Conservation (phyloP, 805 yeast species). For the Kuraishia molischiana region DNA sequence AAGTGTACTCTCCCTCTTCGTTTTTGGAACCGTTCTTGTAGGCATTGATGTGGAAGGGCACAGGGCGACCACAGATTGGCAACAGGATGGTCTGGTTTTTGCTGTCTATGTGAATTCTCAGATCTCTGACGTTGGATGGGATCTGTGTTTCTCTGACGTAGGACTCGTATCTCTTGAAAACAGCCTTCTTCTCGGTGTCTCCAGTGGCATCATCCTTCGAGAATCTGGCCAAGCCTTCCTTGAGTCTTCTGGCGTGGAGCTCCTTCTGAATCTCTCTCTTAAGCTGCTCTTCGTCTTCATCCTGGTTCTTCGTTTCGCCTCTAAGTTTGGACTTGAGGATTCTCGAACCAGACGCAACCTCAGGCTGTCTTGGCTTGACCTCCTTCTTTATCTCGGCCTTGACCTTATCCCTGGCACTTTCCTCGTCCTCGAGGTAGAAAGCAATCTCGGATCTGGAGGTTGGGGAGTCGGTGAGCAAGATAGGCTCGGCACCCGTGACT, state of each 20-base stretch:
- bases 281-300: constrained; percentile 70
- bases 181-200: constrained; percentile 49
- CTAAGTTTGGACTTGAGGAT: constrained; percentile 72
- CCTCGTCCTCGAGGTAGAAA: constrained; percentile 72
- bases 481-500: constrained; percentile 51
- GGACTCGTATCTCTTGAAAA: constrained; percentile 90
- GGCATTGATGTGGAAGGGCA: constrained; percentile 92
- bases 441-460: constrained; percentile 69
- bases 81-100: constrained; percentile 81
- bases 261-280: constrained; percentile 77
- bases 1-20: constrained; percentile 94
- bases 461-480: constrained; percentile 62
- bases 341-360: constrained; percentile 40
- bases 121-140: constrained; percentile 72
- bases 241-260: constrained; percentile 76
- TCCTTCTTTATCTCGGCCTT: constrained; percentile 17
- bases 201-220: constrained; percentile 70
- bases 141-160: constrained; percentile 90
- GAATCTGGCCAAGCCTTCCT: constrained; percentile 77
- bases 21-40: constrained; percentile 91
- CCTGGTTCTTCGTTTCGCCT: constrained; percentile 62
- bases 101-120: constrained; percentile 79
- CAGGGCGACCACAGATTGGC: constrained; percentile 93
- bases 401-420: constrained; percentile 32
- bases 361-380: constrained; percentile 13